A percentile compares a stretch with the other conserved stretches of the same genome.
Conservation (phyloP, 179 eudicot species). For the Nepenthes alata region DNA sequence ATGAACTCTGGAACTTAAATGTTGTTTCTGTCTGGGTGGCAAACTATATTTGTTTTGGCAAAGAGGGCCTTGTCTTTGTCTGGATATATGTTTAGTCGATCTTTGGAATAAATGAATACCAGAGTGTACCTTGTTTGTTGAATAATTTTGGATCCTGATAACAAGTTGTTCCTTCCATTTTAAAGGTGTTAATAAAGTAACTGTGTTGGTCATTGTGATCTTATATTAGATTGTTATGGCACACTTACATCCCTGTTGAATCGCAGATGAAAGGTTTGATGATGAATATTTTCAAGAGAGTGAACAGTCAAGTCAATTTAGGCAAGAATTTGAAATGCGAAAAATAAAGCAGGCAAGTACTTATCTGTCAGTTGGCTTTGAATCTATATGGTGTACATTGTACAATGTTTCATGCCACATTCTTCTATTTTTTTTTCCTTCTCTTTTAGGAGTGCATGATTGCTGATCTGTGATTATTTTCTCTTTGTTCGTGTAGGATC, state of each 20-base stretch:
- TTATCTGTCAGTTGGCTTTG: not conserved
- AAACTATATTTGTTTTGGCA: too few species aligned
- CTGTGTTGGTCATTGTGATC: not conserved
- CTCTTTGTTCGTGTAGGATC: slow-evolving; percentile 40
- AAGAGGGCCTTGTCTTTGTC: too few species aligned
- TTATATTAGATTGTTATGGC: not conserved
- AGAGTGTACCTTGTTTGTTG: too few species aligned
- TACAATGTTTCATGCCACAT: not conserved
- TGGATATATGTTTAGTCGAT: not conserved
- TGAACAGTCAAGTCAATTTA: slow-evolving; percentile 83
- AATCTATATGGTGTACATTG: not conserved
- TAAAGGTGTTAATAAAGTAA: too few species aligned
- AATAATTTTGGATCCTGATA: too few species aligned
- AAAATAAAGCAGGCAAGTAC: slow-evolving; percentile 76
- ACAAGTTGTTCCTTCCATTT: too few species aligned
- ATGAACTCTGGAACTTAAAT: too few species aligned
- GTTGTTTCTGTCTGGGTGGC: too few species aligned
- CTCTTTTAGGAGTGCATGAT: not conserved
- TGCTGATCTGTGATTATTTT: slow-evolving; percentile 3
- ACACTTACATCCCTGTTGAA: not conserved
- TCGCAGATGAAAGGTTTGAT: slow-evolving; percentile 67
- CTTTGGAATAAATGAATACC: not conserved
- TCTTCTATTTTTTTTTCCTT: slow-evolving; percentile 3
- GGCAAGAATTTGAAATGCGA: slow-evolving; percentile 92
- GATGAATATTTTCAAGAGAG: slow-evolving; percentile 75